phyloP scores from a whole-genome alignment of 441 rosid genomes.

The Erodium trifolium region DNA sequence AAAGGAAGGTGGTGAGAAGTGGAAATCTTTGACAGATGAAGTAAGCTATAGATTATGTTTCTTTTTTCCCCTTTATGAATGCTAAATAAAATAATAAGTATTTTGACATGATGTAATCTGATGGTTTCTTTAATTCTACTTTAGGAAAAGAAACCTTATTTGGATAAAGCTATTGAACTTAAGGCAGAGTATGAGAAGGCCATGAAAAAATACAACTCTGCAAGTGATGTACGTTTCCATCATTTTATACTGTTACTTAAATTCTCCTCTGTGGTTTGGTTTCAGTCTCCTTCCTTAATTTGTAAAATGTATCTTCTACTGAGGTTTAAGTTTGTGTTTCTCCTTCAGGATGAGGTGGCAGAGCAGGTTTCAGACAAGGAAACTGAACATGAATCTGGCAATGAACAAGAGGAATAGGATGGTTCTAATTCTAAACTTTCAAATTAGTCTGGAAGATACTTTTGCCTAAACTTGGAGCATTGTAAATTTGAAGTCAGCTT shows the following conservation, averaged over 20 bases:
- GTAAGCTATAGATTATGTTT: slow-evolving; percentile 29
- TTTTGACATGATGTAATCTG: neutral
- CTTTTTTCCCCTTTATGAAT: neutral
- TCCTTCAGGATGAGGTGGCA: slow-evolving; percentile 31
- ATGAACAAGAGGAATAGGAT: slow-evolving; percentile 4
- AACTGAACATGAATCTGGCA: slow-evolving; percentile 21
- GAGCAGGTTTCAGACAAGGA: slow-evolving; percentile 27
- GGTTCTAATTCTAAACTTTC: neutral
- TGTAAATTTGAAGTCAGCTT: neutral
- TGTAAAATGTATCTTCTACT: neutral
- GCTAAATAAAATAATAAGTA: too few species aligned
- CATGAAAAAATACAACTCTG: slow-evolving; percentile 31
- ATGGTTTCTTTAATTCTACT: neutral
- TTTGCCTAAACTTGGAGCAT: neutral
- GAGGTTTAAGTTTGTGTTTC: slow-evolving; percentile 3
- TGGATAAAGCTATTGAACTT: slow-evolving; percentile 63
- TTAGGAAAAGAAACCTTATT: slow-evolving; percentile 71
- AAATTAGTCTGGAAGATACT: neutral
- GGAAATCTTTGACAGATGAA: slow-evolving; percentile 78
- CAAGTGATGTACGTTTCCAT: slow-evolving; percentile 32
- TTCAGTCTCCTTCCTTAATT: too few species aligned
- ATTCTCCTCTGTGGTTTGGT: neutral
- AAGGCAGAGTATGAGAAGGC: slow-evolving; percentile 54
- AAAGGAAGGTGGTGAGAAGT: slow-evolving; percentile 73
- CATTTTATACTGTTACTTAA: neutral